Conservation (phyloP, 768 basidiomycete genomes). For the Rhodotorula toruloides region DNA sequence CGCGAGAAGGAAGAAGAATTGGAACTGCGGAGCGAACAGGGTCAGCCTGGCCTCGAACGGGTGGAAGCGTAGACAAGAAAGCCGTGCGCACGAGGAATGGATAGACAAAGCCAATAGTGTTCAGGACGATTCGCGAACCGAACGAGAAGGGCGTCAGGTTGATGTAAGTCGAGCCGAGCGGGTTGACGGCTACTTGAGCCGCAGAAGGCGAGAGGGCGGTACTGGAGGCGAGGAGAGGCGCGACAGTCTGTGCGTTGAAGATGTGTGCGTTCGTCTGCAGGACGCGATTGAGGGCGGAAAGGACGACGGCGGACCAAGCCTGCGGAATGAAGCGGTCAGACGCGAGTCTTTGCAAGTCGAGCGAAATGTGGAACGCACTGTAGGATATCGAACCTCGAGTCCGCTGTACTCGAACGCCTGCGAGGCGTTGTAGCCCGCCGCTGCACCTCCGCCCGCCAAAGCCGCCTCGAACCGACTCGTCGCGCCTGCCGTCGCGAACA, state of each 20-base stretch:
- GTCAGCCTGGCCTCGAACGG: no score
- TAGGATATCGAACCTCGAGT: slow-evolving; percentile 21
- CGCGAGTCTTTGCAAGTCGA: background rate
- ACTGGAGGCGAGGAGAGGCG: slow-evolving; percentile 8
- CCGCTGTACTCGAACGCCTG: slow-evolving; percentile 16
- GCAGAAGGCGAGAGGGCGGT: background rate
- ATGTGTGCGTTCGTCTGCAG: background rate
- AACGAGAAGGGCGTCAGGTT: slow-evolving; percentile 16
- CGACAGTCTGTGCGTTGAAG: slow-evolving; percentile 8
- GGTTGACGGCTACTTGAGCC: background rate
- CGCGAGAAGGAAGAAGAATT: slow-evolving; percentile 27
- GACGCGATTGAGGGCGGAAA: background rate
- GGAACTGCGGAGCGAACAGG: no score
- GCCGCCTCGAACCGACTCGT: slow-evolving; percentile 16
- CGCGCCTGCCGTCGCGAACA: slow-evolving; percentile 7
- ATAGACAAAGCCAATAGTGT: slow-evolving; percentile 24
- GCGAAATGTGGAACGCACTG: background rate
- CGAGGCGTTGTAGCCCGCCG: background rate
- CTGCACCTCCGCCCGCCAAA: background rate
- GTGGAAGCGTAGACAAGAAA: background rate
- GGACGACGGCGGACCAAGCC: slow-evolving; percentile 20
- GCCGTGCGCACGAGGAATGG: slow-evolving; percentile 10
- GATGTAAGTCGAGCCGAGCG: slow-evolving; percentile 5
- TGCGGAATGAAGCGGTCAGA: background rate
- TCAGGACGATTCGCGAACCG: slow-evolving; percentile 13